Evolutionary conservation across 768 basidiomycete genomes (phyloP).

Genomic region (Termitomyces sp.): DNA sequence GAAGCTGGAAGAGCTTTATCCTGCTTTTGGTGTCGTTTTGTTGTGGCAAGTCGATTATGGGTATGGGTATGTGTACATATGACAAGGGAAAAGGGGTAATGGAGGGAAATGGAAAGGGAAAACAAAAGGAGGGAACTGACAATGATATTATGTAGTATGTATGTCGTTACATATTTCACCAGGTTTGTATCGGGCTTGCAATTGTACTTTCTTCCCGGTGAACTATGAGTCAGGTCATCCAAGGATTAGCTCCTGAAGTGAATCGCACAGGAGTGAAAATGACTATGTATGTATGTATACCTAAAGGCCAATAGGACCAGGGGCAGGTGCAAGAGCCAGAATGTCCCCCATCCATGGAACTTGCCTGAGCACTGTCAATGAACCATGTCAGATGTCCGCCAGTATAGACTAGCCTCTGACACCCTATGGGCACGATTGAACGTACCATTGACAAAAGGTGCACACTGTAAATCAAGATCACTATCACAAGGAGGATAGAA

Average conservation of each 20-base stretch:
- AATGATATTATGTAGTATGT: conserved; percentile 20
- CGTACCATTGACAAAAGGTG: conserved; percentile 16
- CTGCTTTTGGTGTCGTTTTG: conserved; percentile 13
- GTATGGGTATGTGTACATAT: too few species aligned
- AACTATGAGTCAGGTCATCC: conserved; percentile 10
- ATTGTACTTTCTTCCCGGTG: conserved; percentile 11
- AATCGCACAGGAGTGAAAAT: not conserved
- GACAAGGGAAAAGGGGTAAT: too few species aligned
- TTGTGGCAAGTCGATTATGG: conserved; percentile 3
- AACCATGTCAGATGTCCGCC: not conserved
- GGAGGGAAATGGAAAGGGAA: too few species aligned
- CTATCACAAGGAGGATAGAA: not conserved
- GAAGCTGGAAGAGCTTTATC: conserved; percentile 5
- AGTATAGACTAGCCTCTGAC: not conserved
- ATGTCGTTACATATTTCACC: conserved; percentile 13
- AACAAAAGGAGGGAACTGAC: conserved; percentile 7
- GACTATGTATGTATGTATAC: not conserved
- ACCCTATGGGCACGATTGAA: too few species aligned
- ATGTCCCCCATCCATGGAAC: conserved; percentile 20
- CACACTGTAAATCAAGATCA: conserved; percentile 5
- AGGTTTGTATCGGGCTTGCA: conserved; percentile 11
- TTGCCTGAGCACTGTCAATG: conserved; percentile 22
- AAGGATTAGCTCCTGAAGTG: not conserved
- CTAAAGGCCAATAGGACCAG: conserved; percentile 18
- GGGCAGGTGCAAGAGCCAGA: conserved; percentile 14